A percentile compares a stretch with the other conserved stretches of the same genome.
phyloP scores from a whole-genome alignment of 257 asterid genomes.

The Lavandula angustifolia region DNA sequence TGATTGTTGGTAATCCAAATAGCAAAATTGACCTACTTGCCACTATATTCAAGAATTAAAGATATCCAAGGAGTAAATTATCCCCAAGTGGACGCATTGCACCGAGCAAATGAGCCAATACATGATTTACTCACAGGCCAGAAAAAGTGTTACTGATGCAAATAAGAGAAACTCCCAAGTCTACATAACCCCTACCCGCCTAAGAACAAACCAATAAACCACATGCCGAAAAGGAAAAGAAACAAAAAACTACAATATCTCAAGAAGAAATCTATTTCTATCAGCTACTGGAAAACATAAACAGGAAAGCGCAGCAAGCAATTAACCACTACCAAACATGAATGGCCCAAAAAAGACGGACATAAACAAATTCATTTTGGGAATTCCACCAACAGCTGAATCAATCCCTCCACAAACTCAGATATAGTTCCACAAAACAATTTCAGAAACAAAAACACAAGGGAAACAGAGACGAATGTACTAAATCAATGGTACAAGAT shows the following conservation, averaged over 20 bases:
- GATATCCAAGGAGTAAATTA: background rate
- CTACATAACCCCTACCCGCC: background rate
- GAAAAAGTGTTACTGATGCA: background rate
- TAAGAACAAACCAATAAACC: background rate
- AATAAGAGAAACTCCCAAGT: no score
- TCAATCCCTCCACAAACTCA: no score
- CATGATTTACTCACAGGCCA: background rate
- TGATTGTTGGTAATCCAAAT: no score
- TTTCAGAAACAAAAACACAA: conserved; percentile 42
- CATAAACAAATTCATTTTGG: no score
- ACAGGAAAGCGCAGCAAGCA: no score
- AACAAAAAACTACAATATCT: conserved; percentile 1
- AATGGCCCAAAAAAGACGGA: no score
- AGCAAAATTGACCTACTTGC: background rate
- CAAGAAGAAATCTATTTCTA: background rate
- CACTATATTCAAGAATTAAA: background rate
- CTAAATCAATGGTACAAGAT: background rate
- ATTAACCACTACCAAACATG: no score
- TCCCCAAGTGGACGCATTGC: background rate
- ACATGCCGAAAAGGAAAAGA: background rate
- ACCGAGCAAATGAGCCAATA: background rate
- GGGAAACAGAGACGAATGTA: conserved; percentile 37
- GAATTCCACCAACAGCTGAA: no score
- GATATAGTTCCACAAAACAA: background rate
- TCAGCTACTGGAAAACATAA: background rate